These are phyloP conservation scores for Metroxylon sagu DNA, from an alignment of 176 grass and related monocot species.

Conservation along the genomic window DNA sequence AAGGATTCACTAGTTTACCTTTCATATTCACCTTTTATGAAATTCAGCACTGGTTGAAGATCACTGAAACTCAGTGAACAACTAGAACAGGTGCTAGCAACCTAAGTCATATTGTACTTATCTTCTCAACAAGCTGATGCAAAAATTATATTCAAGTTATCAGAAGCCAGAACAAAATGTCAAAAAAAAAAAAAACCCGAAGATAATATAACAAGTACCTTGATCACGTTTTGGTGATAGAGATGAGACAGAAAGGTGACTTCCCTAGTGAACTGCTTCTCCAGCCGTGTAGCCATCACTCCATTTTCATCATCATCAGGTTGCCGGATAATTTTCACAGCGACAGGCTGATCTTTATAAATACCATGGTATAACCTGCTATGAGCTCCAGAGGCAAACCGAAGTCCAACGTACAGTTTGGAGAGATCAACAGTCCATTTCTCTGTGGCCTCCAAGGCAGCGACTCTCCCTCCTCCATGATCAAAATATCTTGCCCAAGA, in stretches of 20 bases:
- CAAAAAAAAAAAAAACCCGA: neutral
- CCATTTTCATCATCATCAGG: slow-evolving; percentile 51
- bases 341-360: slow-evolving; percentile 63
- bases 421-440: slow-evolving; percentile 59
- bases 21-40: no score
- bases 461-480: slow-evolving; percentile 29
- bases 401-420: slow-evolving; percentile 49
- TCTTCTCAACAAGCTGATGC: no score
- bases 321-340: slow-evolving; percentile 63
- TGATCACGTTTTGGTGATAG: slow-evolving; percentile 70
- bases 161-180: neutral
- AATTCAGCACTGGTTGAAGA: no score
- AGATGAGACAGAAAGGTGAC: slow-evolving; percentile 54
- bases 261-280: slow-evolving; percentile 83
- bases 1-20: no score
- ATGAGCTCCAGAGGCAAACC: slow-evolving; percentile 67
- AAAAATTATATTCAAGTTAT: no score
- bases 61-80: no score
- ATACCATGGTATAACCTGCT: slow-evolving; percentile 70
- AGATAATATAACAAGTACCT: slow-evolving; percentile 39
- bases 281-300: slow-evolving; percentile 51
- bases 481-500: slow-evolving; percentile 32
- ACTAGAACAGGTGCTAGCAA: no score
- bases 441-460: slow-evolving; percentile 40
- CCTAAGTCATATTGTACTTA: no score